phyloP scores from a whole-genome alignment of 192 early-diverging fungal species.

The Backusella macrospora region DNA sequence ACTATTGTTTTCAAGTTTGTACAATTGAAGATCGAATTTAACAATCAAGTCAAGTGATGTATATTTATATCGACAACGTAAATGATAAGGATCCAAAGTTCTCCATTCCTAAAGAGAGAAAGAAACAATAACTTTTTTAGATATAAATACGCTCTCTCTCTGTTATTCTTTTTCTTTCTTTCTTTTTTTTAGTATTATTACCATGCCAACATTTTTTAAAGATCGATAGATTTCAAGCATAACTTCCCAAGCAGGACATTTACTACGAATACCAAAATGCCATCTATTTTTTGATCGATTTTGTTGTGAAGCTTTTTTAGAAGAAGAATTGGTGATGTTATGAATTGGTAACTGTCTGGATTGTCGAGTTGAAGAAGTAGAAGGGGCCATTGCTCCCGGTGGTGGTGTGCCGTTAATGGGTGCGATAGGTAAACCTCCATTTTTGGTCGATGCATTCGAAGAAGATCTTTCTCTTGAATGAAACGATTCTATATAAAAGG shows the following conservation, averaged over 20 bases:
- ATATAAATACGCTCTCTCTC: neutral
- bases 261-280: conserved; percentile 98
- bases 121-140: neutral
- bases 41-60: conserved; percentile 52
- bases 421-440: conserved; percentile 21
- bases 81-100: conserved; percentile 84
- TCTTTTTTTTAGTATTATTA: conserved; percentile 30
- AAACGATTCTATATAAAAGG: neutral
- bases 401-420: conserved; percentile 35
- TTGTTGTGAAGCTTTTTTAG: conserved; percentile 16
- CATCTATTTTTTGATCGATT: conserved; percentile 75
- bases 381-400: conserved; percentile 33
- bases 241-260: conserved; percentile 89
- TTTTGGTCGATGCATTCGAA: neutral
- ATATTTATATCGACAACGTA: conserved; percentile 73
- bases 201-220: conserved; percentile 86
- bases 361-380: conserved; percentile 24
- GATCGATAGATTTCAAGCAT: conserved; percentile 98
- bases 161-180: neutral
- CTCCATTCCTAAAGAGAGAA: conserved; percentile 74
- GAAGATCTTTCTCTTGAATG: conserved; percentile 4
- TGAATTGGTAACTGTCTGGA: conserved; percentile 30
- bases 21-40: conserved; percentile 95
- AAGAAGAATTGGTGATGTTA: neutral
- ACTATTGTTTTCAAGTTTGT: conserved; percentile 87